Percentiles rank a stretch among this genome's conserved stretches.
Conservation (phyloP, 106 monocot genomes). For the Apostasia shenzhenica region DNA sequence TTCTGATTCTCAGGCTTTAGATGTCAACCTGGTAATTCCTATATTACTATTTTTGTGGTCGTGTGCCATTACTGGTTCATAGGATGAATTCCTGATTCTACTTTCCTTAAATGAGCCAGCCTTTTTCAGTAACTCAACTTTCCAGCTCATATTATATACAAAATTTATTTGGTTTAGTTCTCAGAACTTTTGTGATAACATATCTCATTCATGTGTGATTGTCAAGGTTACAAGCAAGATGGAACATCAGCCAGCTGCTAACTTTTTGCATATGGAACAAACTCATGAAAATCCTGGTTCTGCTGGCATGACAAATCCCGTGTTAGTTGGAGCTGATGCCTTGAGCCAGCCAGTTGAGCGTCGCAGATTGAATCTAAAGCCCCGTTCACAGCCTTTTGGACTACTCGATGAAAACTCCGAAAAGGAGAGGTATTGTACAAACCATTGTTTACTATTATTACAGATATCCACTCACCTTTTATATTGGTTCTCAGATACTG, state of each 20-base stretch:
- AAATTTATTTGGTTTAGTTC: too few species aligned
- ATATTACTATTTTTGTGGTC: background rate
- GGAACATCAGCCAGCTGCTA: constrained; percentile 7
- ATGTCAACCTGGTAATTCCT: constrained; percentile 17
- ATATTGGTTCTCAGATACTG: too few species aligned
- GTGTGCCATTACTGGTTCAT: background rate
- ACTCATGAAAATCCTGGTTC: constrained; percentile 20
- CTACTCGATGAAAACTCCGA: constrained; percentile 33
- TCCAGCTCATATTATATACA: too few species aligned
- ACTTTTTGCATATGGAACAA: constrained; percentile 10
- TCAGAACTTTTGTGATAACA: background rate
- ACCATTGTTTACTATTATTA: too few species aligned
- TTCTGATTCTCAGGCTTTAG: constrained; percentile 7
- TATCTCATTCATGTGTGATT: background rate
- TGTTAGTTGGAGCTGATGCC: constrained; percentile 24
- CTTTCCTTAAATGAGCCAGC: too few species aligned
- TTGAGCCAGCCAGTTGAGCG: constrained; percentile 32
- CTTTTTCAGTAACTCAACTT: too few species aligned
- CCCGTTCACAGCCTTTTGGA: constrained; percentile 36
- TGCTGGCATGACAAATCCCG: constrained; percentile 17
- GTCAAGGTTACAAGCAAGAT: constrained; percentile 9
- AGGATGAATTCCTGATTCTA: too few species aligned
- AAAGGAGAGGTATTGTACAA: constrained; percentile 35
- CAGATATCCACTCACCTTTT: too few species aligned
- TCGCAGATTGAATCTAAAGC: constrained; percentile 60